Conservation (phyloP, 176 grass and related monocot species). For the Oryza meyeriana region DNA sequence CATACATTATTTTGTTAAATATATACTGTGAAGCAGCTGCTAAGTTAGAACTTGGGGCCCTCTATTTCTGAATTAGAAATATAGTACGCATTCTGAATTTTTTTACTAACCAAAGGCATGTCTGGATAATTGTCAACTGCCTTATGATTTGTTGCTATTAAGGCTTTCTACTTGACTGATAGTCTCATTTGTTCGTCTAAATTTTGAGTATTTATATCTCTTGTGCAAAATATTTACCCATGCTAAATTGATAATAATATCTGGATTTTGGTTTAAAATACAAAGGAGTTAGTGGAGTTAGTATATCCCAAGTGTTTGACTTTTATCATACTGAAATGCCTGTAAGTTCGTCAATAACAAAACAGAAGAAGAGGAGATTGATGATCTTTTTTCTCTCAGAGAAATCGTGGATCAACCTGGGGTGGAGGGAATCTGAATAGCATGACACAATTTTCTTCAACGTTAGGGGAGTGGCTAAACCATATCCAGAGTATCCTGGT, state of each 20-base stretch:
- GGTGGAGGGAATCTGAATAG: conserved; percentile 95
- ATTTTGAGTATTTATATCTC: background rate
- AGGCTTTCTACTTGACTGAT: background rate
- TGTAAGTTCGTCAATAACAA: background rate
- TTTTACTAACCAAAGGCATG: background rate
- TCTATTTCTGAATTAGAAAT: background rate
- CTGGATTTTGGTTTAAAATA: background rate
- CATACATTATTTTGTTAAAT: background rate
- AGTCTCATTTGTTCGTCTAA: background rate
- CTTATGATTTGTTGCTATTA: background rate
- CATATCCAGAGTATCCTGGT: conserved; percentile 92
- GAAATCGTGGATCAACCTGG: conserved; percentile 93
- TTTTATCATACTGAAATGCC: conserved; percentile 1
- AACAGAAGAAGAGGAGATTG: conserved; percentile 10
- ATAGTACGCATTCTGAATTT: background rate
- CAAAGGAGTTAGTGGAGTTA: background rate
- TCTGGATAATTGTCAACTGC: background rate
- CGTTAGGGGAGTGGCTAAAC: conserved; percentile 85
- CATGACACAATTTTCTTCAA: conserved; percentile 93
- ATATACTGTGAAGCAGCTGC: background rate
- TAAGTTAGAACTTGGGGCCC: background rate
- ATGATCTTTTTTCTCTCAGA: conserved; percentile 33
- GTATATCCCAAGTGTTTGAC: background rate
- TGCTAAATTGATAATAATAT: background rate
- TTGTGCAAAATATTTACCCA: background rate